A percentile compares a stretch with the other conserved stretches of the same genome.
phyloP scores from a whole-genome alignment of 2,329 filamentous ascomycete species.

The Dactylellina parvicollis region DNA sequence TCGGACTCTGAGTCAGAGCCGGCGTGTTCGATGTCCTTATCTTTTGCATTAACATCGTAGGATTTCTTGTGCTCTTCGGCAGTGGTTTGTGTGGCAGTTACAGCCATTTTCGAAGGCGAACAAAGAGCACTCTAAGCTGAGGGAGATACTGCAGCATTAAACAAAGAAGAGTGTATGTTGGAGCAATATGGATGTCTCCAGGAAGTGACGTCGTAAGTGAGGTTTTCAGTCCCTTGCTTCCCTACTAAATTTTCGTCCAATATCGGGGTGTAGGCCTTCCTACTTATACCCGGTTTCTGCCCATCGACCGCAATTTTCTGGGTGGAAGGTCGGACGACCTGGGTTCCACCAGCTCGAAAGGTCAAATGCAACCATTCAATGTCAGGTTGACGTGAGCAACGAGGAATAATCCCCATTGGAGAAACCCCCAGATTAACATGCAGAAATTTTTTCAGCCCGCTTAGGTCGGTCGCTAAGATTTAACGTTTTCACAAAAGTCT shows the following conservation, averaged over 20 bases:
- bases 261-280: neutral
- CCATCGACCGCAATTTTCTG: neutral
- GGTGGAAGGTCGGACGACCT: neutral
- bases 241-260: neutral
- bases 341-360: neutral
- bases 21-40: constrained; percentile 15
- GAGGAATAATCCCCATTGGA: constrained; percentile 14
- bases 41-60: constrained; percentile 26
- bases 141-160: constrained; percentile 29
- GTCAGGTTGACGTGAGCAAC: constrained; percentile 28
- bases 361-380: constrained; percentile 36
- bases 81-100: constrained; percentile 23
- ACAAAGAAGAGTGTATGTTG: neutral
- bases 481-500: neutral
- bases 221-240: neutral
- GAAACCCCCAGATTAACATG: constrained; percentile 1
- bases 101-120: constrained; percentile 42
- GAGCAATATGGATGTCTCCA: neutral
- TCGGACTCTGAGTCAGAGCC: constrained; percentile 21
- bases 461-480: neutral
- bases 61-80: constrained; percentile 38
- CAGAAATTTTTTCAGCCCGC: neutral
- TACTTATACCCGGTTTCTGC: constrained; percentile 5
- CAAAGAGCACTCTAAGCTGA: constrained; percentile 15
- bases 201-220: neutral